Evolutionary conservation across 257 asterid species (phyloP).

Genomic region (Fraxinus quadrangulata): DNA sequence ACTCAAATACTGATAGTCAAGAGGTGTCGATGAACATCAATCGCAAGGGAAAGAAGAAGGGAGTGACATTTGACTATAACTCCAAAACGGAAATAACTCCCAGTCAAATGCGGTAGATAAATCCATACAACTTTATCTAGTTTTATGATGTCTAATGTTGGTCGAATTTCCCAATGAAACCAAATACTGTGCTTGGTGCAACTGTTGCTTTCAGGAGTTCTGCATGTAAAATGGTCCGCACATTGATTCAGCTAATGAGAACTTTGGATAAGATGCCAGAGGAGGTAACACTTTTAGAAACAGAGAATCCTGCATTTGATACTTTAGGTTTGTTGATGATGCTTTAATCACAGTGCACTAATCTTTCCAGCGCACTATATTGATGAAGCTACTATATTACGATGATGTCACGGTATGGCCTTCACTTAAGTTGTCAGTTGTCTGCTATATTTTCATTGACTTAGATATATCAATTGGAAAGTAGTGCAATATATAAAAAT

Average conservation of each 20-base stretch:
- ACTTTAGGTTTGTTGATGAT: conserved; percentile 12
- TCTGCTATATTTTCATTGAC: conserved; percentile 8
- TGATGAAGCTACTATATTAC: conserved; percentile 91
- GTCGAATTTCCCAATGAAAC: neutral
- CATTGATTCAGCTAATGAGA: conserved; percentile 85
- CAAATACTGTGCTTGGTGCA: conserved; percentile 1
- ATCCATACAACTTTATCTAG: conserved; percentile 6
- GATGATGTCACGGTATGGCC: conserved; percentile 83
- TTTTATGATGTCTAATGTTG: conserved; percentile 16
- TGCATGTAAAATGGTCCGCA: conserved; percentile 94
- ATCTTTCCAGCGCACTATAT: conserved; percentile 77
- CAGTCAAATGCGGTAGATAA: conserved; percentile 78
- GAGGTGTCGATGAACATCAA: conserved; percentile 90
- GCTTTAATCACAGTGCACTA: conserved; percentile 23
- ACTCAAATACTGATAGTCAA: conserved; percentile 70
- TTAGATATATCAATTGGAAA: conserved; percentile 14
- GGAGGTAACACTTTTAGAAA: conserved; percentile 53
- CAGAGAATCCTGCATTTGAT: conserved; percentile 19
- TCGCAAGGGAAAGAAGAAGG: conserved; percentile 80
- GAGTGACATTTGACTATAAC: conserved; percentile 67
- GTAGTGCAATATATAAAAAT: neutral
- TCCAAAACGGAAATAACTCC: conserved; percentile 76
- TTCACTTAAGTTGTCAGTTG: conserved; percentile 21
- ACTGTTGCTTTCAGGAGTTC: conserved; percentile 66
- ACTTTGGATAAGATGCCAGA: conserved; percentile 96